Evolutionary conservation across 805 yeast species (phyloP).

Genomic region (Monosporozyma solicola): DNA sequence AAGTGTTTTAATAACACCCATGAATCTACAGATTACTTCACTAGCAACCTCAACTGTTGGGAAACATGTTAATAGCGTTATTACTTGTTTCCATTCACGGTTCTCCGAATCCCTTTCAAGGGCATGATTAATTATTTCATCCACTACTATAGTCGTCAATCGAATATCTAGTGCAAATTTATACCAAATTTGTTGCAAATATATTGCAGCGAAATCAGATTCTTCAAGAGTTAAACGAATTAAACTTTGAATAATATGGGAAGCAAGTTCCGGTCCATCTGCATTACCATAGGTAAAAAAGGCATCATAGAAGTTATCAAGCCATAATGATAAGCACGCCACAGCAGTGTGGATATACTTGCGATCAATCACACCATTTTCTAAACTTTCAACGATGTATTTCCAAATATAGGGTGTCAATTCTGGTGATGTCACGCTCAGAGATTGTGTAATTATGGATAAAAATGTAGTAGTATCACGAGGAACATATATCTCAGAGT

Average conservation of each 20-base stretch:
- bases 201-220: constrained; percentile 38
- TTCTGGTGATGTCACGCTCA: constrained; percentile 46
- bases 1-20: constrained; percentile 43
- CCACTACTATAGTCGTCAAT: constrained; percentile 47
- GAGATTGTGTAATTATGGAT: constrained; percentile 41
- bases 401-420: constrained; percentile 47
- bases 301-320: constrained; percentile 48
- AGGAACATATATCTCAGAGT: constrained; percentile 56
- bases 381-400: constrained; percentile 17
- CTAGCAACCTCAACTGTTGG: constrained; percentile 66
- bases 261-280: constrained; percentile 48
- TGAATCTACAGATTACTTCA: constrained; percentile 46
- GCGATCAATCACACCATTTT: constrained; percentile 10
- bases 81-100: constrained; percentile 52
- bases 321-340: constrained; percentile 52
- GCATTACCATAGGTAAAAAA: constrained; percentile 44
- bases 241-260: constrained; percentile 50
- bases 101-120: constrained; percentile 65
- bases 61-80: constrained; percentile 47
- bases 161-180: constrained; percentile 52
- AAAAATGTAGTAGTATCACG: constrained; percentile 54
- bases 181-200: constrained; percentile 60
- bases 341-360: constrained; percentile 12
- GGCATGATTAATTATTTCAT: constrained; percentile 63
- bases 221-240: constrained; percentile 47